These are phyloP conservation scores for Glycyrrhiza uralensis DNA, from an alignment of 306 rosid species.

Conservation along the genomic window DNA sequence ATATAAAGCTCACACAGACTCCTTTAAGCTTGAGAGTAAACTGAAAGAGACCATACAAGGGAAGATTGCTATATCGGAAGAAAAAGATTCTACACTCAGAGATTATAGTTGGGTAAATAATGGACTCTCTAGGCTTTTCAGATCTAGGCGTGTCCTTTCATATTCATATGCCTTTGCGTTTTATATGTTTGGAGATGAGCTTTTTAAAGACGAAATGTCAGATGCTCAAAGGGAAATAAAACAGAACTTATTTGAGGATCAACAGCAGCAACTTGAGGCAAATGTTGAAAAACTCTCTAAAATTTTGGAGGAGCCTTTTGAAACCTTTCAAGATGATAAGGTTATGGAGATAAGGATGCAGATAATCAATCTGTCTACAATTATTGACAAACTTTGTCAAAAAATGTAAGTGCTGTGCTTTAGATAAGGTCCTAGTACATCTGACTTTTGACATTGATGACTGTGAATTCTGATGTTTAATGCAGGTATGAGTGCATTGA, in stretches of 20 bases:
- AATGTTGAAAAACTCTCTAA: conserved; percentile 90
- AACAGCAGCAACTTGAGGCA: conserved; percentile 94
- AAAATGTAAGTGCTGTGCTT: conserved; percentile 58
- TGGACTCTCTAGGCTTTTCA: conserved; percentile 80
- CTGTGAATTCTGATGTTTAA: conserved; percentile 18
- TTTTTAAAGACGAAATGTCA: conserved; percentile 78
- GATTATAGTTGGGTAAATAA: conserved; percentile 88
- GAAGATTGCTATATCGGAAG: conserved; percentile 66
- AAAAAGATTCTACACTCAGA: conserved; percentile 52
- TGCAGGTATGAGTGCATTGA: conserved; percentile 95
- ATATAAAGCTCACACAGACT: conserved; percentile 96
- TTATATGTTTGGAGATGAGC: conserved; percentile 95
- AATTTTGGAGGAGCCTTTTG: conserved; percentile 77
- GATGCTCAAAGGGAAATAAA: conserved; percentile 65
- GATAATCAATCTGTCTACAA: conserved; percentile 62
- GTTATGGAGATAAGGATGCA: conserved; percentile 70
- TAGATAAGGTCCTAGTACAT: neutral
- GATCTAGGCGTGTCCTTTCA: conserved; percentile 95
- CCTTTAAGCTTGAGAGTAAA: conserved; percentile 84
- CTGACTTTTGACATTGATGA: conserved; percentile 13
- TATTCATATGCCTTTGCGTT: conserved; percentile 96
- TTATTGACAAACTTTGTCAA: conserved; percentile 70
- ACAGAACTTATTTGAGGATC: conserved; percentile 93
- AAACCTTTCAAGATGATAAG: conserved; percentile 49
- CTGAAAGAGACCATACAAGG: conserved; percentile 61